Conservation (phyloP, 2,329 filamentous ascomycete species). For the Harringtonia lauricola region DNA sequence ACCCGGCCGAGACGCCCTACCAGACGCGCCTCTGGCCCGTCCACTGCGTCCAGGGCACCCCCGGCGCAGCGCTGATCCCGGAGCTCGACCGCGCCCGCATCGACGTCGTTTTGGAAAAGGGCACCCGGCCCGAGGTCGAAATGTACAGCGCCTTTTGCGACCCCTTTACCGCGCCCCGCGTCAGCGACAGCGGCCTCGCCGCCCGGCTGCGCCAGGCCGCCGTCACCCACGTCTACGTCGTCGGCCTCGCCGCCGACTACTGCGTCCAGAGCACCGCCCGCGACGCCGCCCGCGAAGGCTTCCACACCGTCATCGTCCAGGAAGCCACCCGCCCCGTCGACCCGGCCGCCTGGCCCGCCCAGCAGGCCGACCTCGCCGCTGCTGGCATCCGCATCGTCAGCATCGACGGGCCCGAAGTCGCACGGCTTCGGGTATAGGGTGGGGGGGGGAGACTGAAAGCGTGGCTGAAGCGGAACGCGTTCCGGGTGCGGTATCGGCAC, state of each 20-base stretch:
- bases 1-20: conserved; percentile 50
- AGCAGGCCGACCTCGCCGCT: conserved; percentile 39
- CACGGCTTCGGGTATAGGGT: conserved; percentile 24
- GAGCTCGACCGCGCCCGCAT: conserved; percentile 54
- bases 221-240: conserved; percentile 72
- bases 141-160: conserved; percentile 93
- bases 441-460: too few relatives aligned
- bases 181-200: conserved; percentile 54
- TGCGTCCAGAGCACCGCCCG: conserved; percentile 77
- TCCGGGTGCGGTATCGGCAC: too few relatives aligned
- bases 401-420: conserved; percentile 44
- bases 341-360: conserved; percentile 43
- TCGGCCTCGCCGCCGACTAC: conserved; percentile 79
- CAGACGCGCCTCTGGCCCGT: conserved; percentile 71
- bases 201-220: conserved; percentile 30
- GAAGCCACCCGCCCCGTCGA: conserved; percentile 71
- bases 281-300: conserved; percentile 67
- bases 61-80: conserved; percentile 61
- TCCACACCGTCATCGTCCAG: conserved; percentile 62
- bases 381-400: conserved; percentile 53
- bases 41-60: conserved; percentile 71
- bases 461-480: too few relatives aligned
- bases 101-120: conserved; percentile 68
- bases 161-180: conserved; percentile 53
- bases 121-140: conserved; percentile 61